Evolutionary conservation across 2,329 filamentous ascomycete species (phyloP).

Genomic region (Exserohilum turcica): DNA sequence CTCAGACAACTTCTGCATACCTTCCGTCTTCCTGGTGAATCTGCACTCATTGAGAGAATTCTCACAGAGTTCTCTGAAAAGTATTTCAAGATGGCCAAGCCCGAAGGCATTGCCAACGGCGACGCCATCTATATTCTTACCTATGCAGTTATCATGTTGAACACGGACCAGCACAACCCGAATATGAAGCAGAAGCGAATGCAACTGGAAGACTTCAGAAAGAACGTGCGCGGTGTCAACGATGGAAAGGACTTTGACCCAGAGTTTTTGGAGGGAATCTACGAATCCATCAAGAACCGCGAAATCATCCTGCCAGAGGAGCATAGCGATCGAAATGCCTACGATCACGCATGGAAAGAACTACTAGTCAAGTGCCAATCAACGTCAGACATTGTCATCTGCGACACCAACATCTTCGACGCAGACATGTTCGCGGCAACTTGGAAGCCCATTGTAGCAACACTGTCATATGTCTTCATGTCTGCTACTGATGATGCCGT

Average conservation of each 20-base stretch:
- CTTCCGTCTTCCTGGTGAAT: slow-evolving; percentile 93
- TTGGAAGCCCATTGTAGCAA: slow-evolving; percentile 93
- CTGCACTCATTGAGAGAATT: slow-evolving; percentile 89
- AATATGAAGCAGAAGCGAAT: slow-evolving; percentile 87
- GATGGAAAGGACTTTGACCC: slow-evolving; percentile 80
- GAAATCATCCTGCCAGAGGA: slow-evolving; percentile 98
- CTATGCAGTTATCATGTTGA: slow-evolving; percentile 97
- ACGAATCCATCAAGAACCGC: slow-evolving; percentile 85
- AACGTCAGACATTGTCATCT: slow-evolving; percentile 74
- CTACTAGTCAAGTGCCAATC: slow-evolving; percentile 82
- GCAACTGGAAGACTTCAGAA: slow-evolving; percentile 79
- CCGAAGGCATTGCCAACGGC: slow-evolving; percentile 78
- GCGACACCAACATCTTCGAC: slow-evolving; percentile 92
- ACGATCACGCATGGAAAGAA: slow-evolving; percentile 98
- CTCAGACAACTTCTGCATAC: slow-evolving; percentile 84
- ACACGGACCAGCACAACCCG: slow-evolving; percentile 95
- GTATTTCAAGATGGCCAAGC: slow-evolving; percentile 73
- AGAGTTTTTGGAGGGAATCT: slow-evolving; percentile 85
- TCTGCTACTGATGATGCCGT: slow-evolving; percentile 96
- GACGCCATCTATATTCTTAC: slow-evolving; percentile 89
- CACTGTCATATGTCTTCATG: slow-evolving; percentile 97
- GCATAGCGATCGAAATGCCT: slow-evolving; percentile 94
- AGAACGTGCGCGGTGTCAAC: slow-evolving; percentile 90
- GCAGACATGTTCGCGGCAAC: slow-evolving; percentile 97
- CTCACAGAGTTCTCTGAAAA: slow-evolving; percentile 85